Percentiles rank a stretch among this genome's conserved stretches.
Evolutionary conservation across 2,329 filamentous ascomycete genomes (phyloP).

Genomic region (Arthrobotrys sinensis): DNA sequence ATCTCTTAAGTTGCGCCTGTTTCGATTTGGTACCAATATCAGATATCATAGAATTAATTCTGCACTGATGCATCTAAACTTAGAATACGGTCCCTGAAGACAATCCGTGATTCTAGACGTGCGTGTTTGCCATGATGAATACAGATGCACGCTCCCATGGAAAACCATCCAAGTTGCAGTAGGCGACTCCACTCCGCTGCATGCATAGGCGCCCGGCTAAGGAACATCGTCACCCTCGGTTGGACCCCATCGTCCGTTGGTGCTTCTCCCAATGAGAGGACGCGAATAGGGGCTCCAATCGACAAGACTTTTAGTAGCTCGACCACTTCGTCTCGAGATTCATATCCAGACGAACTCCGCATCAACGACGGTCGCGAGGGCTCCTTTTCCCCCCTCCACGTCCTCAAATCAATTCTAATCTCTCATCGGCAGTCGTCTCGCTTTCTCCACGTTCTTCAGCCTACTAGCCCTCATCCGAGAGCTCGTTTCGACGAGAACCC

Average conservation of each 20-base stretch:
- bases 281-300: conserved; percentile 53
- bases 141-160: conserved; percentile 1
- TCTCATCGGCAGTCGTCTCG: conserved; percentile 49
- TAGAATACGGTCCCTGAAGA: conserved; percentile 25
- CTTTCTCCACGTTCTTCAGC: conserved; percentile 37
- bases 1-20: conserved; percentile 38
- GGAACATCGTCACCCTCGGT: conserved; percentile 30
- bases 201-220: conserved; percentile 56
- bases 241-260: conserved; percentile 13
- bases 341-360: conserved; percentile 57
- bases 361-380: conserved; percentile 36
- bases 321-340: conserved; percentile 59
- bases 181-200: conserved; percentile 51
- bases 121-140: conserved; percentile 13
- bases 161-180: conserved; percentile 43
- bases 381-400: conserved; percentile 33
- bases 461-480: conserved; percentile 44
- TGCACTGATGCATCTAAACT: conserved; percentile 32
- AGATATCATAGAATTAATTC: neutral
- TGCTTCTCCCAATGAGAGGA: conserved; percentile 39
- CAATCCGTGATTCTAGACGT: conserved; percentile 2
- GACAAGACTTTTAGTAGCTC: conserved; percentile 18
- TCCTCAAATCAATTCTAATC: conserved; percentile 35
- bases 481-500: conserved; percentile 53
- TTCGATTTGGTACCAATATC: conserved; percentile 9